Conservation (phyloP, 768 basidiomycete genomes). For the Psilocybe sp. region DNA sequence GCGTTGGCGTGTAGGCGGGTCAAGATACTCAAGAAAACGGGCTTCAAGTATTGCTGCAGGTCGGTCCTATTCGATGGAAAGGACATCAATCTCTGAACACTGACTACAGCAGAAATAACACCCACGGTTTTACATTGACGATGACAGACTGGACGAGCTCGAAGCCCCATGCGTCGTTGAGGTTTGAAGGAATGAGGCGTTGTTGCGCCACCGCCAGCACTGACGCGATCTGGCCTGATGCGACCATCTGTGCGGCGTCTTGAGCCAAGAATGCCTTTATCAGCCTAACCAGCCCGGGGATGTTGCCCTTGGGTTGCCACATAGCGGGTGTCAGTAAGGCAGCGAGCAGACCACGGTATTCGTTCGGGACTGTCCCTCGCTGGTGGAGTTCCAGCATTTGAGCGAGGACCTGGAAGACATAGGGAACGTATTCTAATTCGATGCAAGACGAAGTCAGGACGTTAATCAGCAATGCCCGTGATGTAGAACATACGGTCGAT, state of each 20-base stretch:
- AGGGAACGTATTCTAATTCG: constrained; percentile 87
- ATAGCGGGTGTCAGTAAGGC: constrained; percentile 81
- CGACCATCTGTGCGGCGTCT: constrained; percentile 66
- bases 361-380: constrained; percentile 55
- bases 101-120: constrained; percentile 15
- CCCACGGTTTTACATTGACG: constrained; percentile 72
- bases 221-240: constrained; percentile 66
- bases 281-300: constrained; percentile 89
- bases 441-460: background rate
- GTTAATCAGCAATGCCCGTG: background rate
- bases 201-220: constrained; percentile 90
- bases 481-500: constrained; percentile 69
- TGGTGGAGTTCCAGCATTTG: constrained; percentile 89
- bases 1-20: constrained; percentile 86
- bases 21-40: constrained; percentile 72
- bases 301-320: constrained; percentile 93
- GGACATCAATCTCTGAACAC: background rate
- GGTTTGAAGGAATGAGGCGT: constrained; percentile 80
- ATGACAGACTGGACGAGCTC: constrained; percentile 83
- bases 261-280: constrained; percentile 79
- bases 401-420: constrained; percentile 93
- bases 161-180: constrained; percentile 90
- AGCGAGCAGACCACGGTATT: constrained; percentile 77
- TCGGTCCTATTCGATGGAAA: constrained; percentile 39
- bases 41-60: constrained; percentile 72